Base-by-base conservation (phyloP, 768 basidiomycete species). In the Pisolithus microcarpus region DNA sequence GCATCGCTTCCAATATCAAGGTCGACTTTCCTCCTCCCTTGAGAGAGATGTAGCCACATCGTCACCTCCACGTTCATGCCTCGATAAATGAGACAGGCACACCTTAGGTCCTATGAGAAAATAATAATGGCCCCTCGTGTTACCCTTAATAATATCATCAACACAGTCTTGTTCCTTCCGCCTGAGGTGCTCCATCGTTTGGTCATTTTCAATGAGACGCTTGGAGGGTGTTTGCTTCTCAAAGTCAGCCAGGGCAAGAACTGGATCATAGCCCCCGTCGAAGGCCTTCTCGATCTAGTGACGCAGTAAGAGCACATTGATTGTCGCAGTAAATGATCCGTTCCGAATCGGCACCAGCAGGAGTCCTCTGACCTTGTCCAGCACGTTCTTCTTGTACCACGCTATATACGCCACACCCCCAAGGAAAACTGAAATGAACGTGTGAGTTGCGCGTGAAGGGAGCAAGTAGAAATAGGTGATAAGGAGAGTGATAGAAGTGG, bases 1-100 rank as follows among this genome's bases (percentile, higher is more conserved):
- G 68, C 87, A 93, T 91, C 2, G 86, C 78, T 50, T 92, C 85
- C 49, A 92, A 74, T 50, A 92, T 80, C 87, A 88, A 85, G 1
- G 86, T 86, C 11, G 84, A 82, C 70, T 91, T 89, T 5, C 87
- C 86, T 16, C 82, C 80, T n/a, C 90, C 86, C 81, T 85, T 48
- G 2, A 50, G 37, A n/a, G n/a, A 46, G 52, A 42, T 46, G 18
- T 44, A 15, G 15, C 56, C 30, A 47, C 49, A 21, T 49, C 28
- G 42, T 38, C 46, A 56, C 48, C 57, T 21, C 54, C 55, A 53
- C 48, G 54, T 18, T 37, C 39, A 28, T 46, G 31, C 54, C 48
- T 40, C 21, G 28, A 44, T 52, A 51, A 52, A n/a, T 46, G 43
- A 45, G 30, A 24, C 9, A 46, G 52, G 59, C 54, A 34, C 43